phyloP scores from a whole-genome alignment of 73 alveolate genomes.

The Paramecium primaurelia region DNA sequence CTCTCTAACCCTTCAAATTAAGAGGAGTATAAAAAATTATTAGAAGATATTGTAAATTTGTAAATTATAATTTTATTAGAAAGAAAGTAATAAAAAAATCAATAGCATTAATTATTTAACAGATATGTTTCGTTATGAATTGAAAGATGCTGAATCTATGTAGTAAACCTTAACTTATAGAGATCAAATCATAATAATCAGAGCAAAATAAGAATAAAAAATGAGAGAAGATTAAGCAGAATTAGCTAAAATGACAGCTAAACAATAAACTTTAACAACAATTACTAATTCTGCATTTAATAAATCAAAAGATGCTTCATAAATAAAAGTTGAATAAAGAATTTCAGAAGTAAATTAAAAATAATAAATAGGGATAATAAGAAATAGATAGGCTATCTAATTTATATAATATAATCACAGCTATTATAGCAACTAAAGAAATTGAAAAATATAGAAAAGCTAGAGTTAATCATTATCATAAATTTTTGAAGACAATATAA shows the following conservation, averaged over 20 bases:
- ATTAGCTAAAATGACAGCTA: conserved; percentile 23
- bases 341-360: neutral
- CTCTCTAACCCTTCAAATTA: neutral
- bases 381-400: neutral
- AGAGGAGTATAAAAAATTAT: neutral
- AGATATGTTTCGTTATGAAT: neutral
- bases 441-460: neutral
- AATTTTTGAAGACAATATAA: neutral
- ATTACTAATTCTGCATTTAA: conserved; percentile 40
- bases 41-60: neutral
- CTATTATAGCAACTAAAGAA: conserved; percentile 21
- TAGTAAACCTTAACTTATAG: neutral
- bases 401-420: neutral
- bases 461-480: neutral
- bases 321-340: neutral
- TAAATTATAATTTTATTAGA: neutral
- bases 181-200: neutral
- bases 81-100: neutral
- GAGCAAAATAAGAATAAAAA: conserved; percentile 27
- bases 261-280: conserved; percentile 26
- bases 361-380: neutral
- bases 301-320: neutral
- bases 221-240: conserved; percentile 25
- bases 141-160: conserved; percentile 19
- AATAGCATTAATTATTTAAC: neutral